Conservation (phyloP, 805 yeast species). For the Kluyveromyces wickerhamii region DNA sequence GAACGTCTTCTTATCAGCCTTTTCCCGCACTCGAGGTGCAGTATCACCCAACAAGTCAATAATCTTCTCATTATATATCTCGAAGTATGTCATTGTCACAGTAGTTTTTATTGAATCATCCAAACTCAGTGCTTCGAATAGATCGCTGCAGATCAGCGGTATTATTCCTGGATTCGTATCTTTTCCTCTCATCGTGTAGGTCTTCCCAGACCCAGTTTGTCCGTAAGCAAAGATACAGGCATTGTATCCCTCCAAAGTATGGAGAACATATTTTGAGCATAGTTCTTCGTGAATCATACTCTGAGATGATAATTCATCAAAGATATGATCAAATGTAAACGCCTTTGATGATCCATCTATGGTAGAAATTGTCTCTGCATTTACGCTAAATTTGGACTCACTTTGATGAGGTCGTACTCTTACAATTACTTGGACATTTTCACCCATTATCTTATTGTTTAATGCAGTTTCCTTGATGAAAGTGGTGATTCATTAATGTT, state of each 20-base stretch:
- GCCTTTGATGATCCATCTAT: not conserved
- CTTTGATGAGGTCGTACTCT: not conserved
- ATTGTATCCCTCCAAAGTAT: conserved; percentile 72
- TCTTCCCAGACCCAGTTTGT: conserved; percentile 94
- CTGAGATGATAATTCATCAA: conserved; percentile 2
- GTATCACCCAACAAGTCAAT: conserved; percentile 49
- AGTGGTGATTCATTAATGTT: no score
- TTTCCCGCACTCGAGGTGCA: conserved; percentile 53
- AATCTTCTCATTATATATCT: conserved; percentile 80
- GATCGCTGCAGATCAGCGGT: conserved; percentile 9
- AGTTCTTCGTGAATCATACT: conserved; percentile 5
- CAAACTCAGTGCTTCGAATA: conserved; percentile 8
- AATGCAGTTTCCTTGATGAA: no score
- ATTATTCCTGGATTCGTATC: conserved; percentile 8
- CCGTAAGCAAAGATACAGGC: conserved; percentile 96
- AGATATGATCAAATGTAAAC: conserved; percentile 2
- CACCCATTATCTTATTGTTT: no score
- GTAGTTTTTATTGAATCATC: conserved; percentile 45
- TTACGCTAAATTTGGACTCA: not conserved
- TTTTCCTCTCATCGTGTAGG: conserved; percentile 71
- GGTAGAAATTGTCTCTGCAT: not conserved
- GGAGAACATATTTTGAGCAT: conserved; percentile 11
- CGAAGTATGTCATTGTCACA: conserved; percentile 48
- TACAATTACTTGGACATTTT: conserved; percentile 3
- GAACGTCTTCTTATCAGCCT: conserved; percentile 58